Conservation (phyloP, 2,329 filamentous ascomycete species). For the Fusarium liriodendri region DNA sequence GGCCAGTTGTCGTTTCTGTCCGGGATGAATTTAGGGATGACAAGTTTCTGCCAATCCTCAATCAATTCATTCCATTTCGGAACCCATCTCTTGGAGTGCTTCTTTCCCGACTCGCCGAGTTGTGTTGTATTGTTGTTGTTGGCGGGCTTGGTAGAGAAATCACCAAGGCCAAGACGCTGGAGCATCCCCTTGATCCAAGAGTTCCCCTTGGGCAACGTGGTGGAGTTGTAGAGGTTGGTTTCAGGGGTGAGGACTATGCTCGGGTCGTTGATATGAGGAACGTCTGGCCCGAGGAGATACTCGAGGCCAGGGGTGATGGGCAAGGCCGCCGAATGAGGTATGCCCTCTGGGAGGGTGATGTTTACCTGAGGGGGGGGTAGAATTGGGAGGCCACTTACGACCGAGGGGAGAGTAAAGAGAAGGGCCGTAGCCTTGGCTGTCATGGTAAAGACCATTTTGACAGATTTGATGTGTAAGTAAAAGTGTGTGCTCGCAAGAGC, state of each 20-base stretch:
- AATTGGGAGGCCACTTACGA: not conserved
- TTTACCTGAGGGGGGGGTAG: not conserved
- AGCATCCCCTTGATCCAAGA: not conserved
- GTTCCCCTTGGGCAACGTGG: not conserved
- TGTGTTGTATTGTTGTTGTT: not conserved
- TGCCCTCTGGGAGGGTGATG: not conserved
- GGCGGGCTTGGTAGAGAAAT: not conserved
- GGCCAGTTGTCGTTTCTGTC: not conserved
- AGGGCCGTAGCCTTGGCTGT: not conserved
- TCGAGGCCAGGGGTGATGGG: not conserved
- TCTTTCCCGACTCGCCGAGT: not conserved
- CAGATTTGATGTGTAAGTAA: not conserved
- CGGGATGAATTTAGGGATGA: not conserved
- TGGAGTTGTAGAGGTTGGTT: not conserved
- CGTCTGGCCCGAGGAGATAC: not conserved
- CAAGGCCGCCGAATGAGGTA: not conserved
- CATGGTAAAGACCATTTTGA: not conserved
- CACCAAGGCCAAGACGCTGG: not conserved
- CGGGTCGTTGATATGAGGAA: slow-evolving; percentile 15
- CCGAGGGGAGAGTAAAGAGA: not conserved
- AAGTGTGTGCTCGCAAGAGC: not conserved
- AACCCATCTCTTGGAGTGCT: not conserved
- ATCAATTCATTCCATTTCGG: no score
- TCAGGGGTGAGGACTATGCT: not conserved
- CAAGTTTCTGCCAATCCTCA: no score